A percentile compares a stretch with the other conserved stretches of the same genome.
phyloP scores from a whole-genome alignment of 495 filamentous ascomycete genomes.

The Lindgomyces ingoldianus region DNA sequence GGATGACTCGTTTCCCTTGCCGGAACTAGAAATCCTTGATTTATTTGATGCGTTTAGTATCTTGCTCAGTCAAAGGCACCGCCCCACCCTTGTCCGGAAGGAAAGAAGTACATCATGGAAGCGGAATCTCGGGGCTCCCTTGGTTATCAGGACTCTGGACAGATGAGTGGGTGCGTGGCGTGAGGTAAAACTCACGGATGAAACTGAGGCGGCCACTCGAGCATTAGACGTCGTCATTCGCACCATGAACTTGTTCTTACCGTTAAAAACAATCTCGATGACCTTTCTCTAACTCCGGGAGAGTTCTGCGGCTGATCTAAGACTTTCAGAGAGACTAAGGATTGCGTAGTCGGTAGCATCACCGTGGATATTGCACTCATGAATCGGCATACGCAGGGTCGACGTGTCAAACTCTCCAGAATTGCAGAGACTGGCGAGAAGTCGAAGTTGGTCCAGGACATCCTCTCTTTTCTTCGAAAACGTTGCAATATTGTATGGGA shows the following conservation, averaged over 20 bases:
- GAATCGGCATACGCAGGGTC: conserved; percentile 54
- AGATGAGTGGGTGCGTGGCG: conserved; percentile 4
- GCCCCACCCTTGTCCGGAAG: conserved; percentile 52
- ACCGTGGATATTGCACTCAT: conserved; percentile 62
- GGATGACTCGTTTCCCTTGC: conserved; percentile 64
- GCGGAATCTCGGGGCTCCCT: conserved; percentile 29
- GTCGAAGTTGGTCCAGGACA: conserved; percentile 25
- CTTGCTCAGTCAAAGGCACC: conserved; percentile 46
- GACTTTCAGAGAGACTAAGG: conserved; percentile 63
- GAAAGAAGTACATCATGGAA: conserved; percentile 53
- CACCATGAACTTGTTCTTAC: conserved; percentile 76
- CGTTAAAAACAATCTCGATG: conserved; percentile 73
- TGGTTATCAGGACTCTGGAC: conserved; percentile 20
- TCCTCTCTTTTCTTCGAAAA: conserved; percentile 4
- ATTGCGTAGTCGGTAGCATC: conserved; percentile 74
- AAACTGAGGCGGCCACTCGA: conserved; percentile 12
- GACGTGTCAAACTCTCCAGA: conserved; percentile 67
- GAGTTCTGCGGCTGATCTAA: conserved; percentile 54
- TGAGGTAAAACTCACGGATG: neutral
- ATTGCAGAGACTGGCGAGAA: conserved; percentile 64
- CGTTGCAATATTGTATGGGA: neutral
- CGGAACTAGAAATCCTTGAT: conserved; percentile 64
- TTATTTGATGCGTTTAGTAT: conserved; percentile 49
- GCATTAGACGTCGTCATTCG: conserved; percentile 40
- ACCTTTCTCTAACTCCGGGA: conserved; percentile 56